Evolutionary conservation across 1,139 yeast genomes (phyloP), one percentile per base, ranked within the genome.

Genomic region (Kodamaea arcana): DNA sequence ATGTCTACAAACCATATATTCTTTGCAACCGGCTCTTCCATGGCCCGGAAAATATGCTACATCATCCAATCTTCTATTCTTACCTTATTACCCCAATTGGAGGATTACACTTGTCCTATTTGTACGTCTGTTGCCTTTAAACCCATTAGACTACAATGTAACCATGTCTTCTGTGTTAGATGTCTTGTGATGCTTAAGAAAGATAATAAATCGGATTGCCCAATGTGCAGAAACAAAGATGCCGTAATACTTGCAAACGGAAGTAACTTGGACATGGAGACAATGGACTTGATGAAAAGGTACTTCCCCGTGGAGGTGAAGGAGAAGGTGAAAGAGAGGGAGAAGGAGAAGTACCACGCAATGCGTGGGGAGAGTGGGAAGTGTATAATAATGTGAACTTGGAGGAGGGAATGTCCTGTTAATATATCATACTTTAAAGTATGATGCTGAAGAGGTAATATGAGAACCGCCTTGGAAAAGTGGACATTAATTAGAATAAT

Each of bases 91-190:
- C 92, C 92, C 1, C 90, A 82, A 52, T 58, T 83, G 13, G 90
- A 83, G 34, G 92, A 83, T 51, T 83, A 80, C 48, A 64, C 76
- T 3, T 83, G 92, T 51, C 88, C 90, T 1, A 75, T 83, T 7
- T 83, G 92, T 51, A 72, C 77, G 54, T 69, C 75, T 4, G 70
- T 83, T 27, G 87, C 88, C 0, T 82, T 71, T 55, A 81, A 81
- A 48, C 92, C 92, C 1, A 79, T 83, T 31, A 57, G 78, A 32
- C 61, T 83, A 15, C 58, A 58, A 10, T 83, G 92, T 54, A 71
- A 72, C 1, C 92, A 83, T 51, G 59, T 80, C 18, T 83, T 82
- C 52, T 83, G 92, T 54, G 80, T 83, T 3, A 56, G 88, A 33
- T 83, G 92, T 47, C 56, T 82, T 40, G 82, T 83, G 13, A 80